Base-by-base conservation (phyloP, 345 rosid species). In the Rhodamnia rubescens region DNA sequence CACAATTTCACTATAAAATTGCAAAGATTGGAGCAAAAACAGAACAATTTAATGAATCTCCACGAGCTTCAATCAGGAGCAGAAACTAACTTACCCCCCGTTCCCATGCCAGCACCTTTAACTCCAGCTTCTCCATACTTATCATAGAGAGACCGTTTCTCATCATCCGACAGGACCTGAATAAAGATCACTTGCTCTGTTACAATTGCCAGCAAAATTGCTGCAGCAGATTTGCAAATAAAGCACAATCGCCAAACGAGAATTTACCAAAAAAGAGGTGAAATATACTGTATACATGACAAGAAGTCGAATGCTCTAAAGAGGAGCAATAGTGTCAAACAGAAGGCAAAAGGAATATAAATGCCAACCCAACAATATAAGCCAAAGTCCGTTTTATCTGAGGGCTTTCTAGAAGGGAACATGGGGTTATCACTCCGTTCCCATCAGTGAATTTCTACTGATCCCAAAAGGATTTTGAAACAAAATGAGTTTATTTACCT, bases 141-240 rank as follows among this genome's bases (percentile, higher is more conserved):
- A 88, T 98, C 99, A 78, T 98, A 98, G n/a, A 98, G 85, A 32
- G 99, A 92, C 78, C 99, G 93, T 88, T 98, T 96, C 92, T 95
- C 99, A 84, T 98, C 98, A 90, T 98, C 98, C 58, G 99, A 94
- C 83, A 98, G 89, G 84, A 98, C 98, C 99, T 98, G 90, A 88
- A 91, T 82, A 75, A 74, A 20, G 82, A 87, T 21, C 84, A 69
- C 9, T 51, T 69, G 83, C 85, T 84, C 36, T 53, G 74, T 84
- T 42, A 58, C 83, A 88, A 61, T 59, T 36, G 47, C 56, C 87
- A 58, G 53, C 27, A 49, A 82, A 50, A 61, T 55, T 52, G 80
- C 83, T 20, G 54, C 55, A 69, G 11, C 81, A 55, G 54, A 50
- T 82, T 47, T 54, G 24, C 56, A 5, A 69, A 69, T 18, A 69